Evolutionary conservation across 139 green algal species (phyloP).

Genomic region (Pycnococcus provasolii): DNA sequence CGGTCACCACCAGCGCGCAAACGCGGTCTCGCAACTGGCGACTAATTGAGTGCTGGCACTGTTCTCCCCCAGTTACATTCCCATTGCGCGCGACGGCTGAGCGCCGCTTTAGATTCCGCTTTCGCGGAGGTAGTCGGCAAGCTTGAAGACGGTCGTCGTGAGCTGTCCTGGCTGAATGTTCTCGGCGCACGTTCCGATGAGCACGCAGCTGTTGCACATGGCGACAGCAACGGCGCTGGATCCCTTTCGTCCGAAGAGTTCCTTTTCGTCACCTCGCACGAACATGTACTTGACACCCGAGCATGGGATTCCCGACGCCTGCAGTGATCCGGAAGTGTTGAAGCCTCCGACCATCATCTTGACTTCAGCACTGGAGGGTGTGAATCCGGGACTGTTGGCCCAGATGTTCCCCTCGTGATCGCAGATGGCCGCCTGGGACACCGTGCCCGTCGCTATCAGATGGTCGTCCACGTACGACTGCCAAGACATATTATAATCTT

Average conservation of each 20-base stretch:
- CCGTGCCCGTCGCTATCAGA: constrained; percentile 1
- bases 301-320: neutral
- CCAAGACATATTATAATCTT: constrained; percentile 6
- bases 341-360: neutral
- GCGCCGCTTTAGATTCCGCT: neutral
- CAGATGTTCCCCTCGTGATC: neutral
- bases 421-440: constrained; percentile 6
- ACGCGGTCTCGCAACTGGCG: too few species aligned
- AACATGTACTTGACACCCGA: constrained; percentile 4
- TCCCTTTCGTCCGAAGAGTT: neutral
- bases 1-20: too few species aligned
- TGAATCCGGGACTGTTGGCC: neutral
- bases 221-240: neutral
- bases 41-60: too few species aligned
- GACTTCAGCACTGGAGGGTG: neutral
- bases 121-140: constrained; percentile 5
- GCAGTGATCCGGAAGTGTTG: neutral
- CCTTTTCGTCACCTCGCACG: neutral
- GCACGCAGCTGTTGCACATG: neutral
- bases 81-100: too few species aligned
- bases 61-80: too few species aligned
- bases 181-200: constrained; percentile 8
- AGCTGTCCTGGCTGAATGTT: neutral
- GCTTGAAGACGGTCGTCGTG: neutral
- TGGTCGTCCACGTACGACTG: constrained; percentile 14